phyloP scores from a whole-genome alignment of 1,284 basidiomycete species.

The Sanguinoderma infundibulare region DNA sequence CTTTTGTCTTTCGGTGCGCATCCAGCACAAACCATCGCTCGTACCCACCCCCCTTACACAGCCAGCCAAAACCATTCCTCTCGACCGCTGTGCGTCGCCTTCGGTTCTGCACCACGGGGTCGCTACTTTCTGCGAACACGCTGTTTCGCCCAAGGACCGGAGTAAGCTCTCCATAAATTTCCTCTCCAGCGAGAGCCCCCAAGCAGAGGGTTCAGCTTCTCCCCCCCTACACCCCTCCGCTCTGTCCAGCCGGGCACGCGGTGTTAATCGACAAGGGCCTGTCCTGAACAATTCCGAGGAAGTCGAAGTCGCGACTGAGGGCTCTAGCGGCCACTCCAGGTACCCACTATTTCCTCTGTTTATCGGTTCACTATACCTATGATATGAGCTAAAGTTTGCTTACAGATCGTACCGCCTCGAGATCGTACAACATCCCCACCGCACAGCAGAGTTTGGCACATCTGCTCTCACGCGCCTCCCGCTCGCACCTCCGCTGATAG shows the following conservation, averaged over 20 bases:
- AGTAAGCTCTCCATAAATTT: slow-evolving; percentile 25
- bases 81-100: slow-evolving; percentile 11
- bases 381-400: slow-evolving; percentile 5
- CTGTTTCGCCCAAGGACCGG: slow-evolving; percentile 19
- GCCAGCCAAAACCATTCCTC: slow-evolving; percentile 7
- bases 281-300: slow-evolving; percentile 14
- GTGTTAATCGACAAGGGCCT: slow-evolving; percentile 14
- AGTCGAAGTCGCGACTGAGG: slow-evolving; percentile 12
- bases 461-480: slow-evolving; percentile 80
- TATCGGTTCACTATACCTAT: background rate
- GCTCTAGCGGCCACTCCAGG: slow-evolving; percentile 16
- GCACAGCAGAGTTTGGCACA: slow-evolving; percentile 79
- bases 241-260: slow-evolving; percentile 22
- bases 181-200: slow-evolving; percentile 14
- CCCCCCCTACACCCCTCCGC: slow-evolving; percentile 11
- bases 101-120: slow-evolving; percentile 4
- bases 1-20: background rate
- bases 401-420: slow-evolving; percentile 73
- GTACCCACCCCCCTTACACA: background rate
- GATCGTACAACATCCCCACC: slow-evolving; percentile 80
- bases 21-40: background rate
- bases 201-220: slow-evolving; percentile 6
- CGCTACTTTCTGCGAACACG: slow-evolving; percentile 2
- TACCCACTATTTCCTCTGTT: background rate
- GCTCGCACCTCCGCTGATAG: slow-evolving; percentile 80